Evolutionary conservation across 176 grass and related monocot genomes (phyloP).

Genomic region (Oryza coarctata): DNA sequence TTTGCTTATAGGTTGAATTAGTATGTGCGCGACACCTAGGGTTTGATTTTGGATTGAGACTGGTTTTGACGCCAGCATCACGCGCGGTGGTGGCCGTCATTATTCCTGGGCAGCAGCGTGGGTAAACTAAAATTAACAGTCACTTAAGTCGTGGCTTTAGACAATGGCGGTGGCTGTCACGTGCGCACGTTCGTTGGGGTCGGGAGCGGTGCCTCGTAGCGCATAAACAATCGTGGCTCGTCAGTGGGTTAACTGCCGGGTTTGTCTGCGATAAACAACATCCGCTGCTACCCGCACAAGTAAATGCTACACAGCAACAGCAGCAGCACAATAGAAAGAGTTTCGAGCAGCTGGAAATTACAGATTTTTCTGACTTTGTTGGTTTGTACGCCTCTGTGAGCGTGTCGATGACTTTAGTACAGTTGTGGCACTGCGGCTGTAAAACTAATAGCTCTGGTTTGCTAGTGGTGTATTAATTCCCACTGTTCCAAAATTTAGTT

Average conservation of each 20-base stretch:
- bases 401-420: too few relatives aligned
- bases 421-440: too few relatives aligned
- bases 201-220: slow-evolving; percentile 53
- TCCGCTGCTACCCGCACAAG: slow-evolving; percentile 5
- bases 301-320: not conserved
- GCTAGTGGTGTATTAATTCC: too few relatives aligned
- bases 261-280: slow-evolving; percentile 23
- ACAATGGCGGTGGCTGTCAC: slow-evolving; percentile 14
- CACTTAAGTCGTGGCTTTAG: slow-evolving; percentile 29
- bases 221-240: slow-evolving; percentile 46
- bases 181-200: slow-evolving; percentile 44
- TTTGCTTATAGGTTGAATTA: slow-evolving; percentile 25
- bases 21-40: not conserved
- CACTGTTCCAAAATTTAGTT: too few relatives aligned
- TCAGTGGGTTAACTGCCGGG: slow-evolving; percentile 40
- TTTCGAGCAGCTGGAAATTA: too few relatives aligned
- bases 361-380: too few relatives aligned
- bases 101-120: not conserved
- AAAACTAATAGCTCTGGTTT: too few relatives aligned
- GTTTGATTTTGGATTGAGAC: not conserved
- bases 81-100: slow-evolving; percentile 35
- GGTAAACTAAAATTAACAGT: slow-evolving; percentile 1
- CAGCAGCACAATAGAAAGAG: not conserved
- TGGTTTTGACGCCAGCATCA: not conserved
- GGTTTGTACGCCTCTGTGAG: too few relatives aligned